Percentiles rank a stretch among this genome's conserved stretches.
These are phyloP conservation scores for Schwanniomyces sp. DNA, from an alignment of 805 yeast species.

Conservation along the genomic window DNA sequence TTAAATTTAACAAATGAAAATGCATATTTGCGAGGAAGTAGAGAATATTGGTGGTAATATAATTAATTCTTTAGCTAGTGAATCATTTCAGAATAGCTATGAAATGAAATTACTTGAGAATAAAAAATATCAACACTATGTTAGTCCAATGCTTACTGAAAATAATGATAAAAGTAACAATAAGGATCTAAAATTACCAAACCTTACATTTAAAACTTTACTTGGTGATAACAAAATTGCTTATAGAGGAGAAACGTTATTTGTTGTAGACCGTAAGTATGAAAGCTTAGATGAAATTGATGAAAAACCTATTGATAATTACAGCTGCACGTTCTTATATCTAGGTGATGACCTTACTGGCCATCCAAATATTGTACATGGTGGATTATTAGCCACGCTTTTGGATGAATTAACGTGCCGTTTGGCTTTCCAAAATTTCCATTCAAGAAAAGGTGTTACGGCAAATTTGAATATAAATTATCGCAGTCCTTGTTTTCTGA, in stretches of 20 bases:
- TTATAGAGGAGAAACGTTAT: slow-evolving; percentile 31
- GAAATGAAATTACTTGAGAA: slow-evolving; percentile 1
- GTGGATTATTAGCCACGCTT: slow-evolving; percentile 43
- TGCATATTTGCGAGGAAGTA: neutral
- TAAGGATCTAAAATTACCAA: neutral
- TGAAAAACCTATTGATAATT: slow-evolving; percentile 20
- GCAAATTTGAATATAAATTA: slow-evolving; percentile 44
- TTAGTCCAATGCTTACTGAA: slow-evolving; percentile 10
- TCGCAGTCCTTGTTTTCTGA: slow-evolving; percentile 33
- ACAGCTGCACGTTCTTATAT: slow-evolving; percentile 38
- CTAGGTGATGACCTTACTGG: slow-evolving; percentile 39
- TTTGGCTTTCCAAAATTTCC: slow-evolving; percentile 40
- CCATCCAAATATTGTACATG: slow-evolving; percentile 42
- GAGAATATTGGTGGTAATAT: neutral
- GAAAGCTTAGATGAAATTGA: slow-evolving; percentile 23
- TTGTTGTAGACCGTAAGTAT: slow-evolving; percentile 33
- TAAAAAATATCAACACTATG: slow-evolving; percentile 11
- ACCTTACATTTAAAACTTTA: slow-evolving; percentile 35
- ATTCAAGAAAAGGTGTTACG: slow-evolving; percentile 41
- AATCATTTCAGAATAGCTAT: neutral
- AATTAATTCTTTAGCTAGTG: neutral
- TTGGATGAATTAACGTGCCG: slow-evolving; percentile 44
- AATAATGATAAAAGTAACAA: slow-evolving; percentile 10
- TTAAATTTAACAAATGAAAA: neutral
- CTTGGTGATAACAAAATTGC: slow-evolving; percentile 33